Conservation (phyloP, 257 asterid genomes). For the Scutellaria baicalensis region DNA sequence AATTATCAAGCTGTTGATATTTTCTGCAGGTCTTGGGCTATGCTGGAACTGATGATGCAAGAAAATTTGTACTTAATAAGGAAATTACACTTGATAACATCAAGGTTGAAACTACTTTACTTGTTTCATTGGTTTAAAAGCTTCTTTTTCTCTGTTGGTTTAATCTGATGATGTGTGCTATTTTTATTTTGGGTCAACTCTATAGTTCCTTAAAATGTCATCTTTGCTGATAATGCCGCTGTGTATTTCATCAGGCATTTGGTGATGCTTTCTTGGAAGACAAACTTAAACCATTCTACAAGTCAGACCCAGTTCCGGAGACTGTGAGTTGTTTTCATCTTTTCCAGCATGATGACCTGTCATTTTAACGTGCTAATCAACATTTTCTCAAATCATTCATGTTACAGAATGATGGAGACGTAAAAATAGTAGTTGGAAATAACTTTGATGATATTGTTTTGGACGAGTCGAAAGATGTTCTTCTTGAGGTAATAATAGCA, state of each 20-base stretch:
- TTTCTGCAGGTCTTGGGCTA: slow-evolving; percentile 64
- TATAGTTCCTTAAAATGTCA: neutral
- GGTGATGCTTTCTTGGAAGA: slow-evolving; percentile 61
- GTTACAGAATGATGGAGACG: slow-evolving; percentile 69
- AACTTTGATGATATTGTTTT: slow-evolving; percentile 55
- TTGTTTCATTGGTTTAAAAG: slow-evolving; percentile 1
- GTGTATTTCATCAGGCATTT: slow-evolving; percentile 45
- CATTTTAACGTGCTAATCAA: neutral
- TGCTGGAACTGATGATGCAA: slow-evolving; percentile 46
- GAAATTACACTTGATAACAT: slow-evolving; percentile 62
- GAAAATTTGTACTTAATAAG: slow-evolving; percentile 49
- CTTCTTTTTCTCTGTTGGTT: slow-evolving; percentile 2
- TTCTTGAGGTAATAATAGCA: slow-evolving; percentile 65
- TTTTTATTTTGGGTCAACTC: neutral
- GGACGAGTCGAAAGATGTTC: slow-evolving; percentile 87
- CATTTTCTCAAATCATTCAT: neutral
- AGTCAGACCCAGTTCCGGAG: slow-evolving; percentile 86
- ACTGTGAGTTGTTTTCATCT: slow-evolving; percentile 36
- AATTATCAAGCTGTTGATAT: slow-evolving; percentile 11
- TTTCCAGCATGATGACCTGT: slow-evolving; percentile 1
- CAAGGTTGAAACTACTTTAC: slow-evolving; percentile 42
- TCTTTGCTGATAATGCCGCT: neutral
- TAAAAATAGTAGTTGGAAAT: slow-evolving; percentile 60
- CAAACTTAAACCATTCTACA: slow-evolving; percentile 75
- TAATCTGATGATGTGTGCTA: neutral